Evolutionary conservation across 2,329 filamentous ascomycete species (phyloP).

Genomic region (Colletotrichum godetiae): DNA sequence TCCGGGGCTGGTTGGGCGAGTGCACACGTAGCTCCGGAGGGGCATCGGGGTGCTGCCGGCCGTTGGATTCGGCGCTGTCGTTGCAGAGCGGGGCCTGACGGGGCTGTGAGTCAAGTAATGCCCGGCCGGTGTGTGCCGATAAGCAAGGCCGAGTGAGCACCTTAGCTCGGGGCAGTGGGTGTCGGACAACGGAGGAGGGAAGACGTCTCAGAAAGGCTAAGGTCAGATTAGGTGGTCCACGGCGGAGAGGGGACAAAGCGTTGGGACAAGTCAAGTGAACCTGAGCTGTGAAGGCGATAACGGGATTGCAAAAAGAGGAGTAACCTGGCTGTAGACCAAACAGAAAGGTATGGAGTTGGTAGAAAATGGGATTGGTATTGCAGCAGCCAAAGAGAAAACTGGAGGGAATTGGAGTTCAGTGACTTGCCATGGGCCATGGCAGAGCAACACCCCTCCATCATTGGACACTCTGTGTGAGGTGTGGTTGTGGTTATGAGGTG

Average conservation of each 20-base stretch:
- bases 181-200: neutral
- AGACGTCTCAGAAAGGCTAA: constrained; percentile 1
- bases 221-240: neutral
- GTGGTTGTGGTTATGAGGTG: constrained; percentile 14
- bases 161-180: neutral
- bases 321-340: neutral
- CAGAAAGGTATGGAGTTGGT: constrained; percentile 16
- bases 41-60: constrained; percentile 9
- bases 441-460: constrained; percentile 1
- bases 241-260: neutral
- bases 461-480: constrained; percentile 5
- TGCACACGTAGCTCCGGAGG: neutral
- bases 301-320: neutral
- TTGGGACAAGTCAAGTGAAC: neutral
- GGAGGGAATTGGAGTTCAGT: constrained; percentile 4
- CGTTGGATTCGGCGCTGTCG: constrained; percentile 19
- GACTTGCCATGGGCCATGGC: constrained; percentile 14
- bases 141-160: neutral
- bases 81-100: constrained; percentile 16
- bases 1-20: neutral
- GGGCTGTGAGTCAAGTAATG: neutral
- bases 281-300: neutral
- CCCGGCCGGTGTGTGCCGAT: constrained; percentile 1
- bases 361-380: constrained; percentile 13
- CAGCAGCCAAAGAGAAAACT: neutral